phyloP scores from a whole-genome alignment of 257 asterid genomes.

The Solanum chiquidenum region DNA sequence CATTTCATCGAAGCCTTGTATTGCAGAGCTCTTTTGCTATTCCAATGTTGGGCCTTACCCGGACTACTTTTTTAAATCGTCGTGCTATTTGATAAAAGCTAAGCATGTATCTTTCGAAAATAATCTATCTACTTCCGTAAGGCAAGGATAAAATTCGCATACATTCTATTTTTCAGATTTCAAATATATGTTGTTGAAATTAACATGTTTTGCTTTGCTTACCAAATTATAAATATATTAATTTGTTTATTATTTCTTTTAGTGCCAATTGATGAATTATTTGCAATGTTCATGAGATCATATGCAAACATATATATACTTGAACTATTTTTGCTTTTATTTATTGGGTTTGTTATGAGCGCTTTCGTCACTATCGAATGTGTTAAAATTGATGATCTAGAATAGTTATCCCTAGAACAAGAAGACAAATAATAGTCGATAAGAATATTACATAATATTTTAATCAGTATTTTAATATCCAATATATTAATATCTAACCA shows the following conservation, averaged over 20 bases:
- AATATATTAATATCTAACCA: neutral
- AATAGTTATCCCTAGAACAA: neutral
- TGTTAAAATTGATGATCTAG: neutral
- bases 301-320: neutral
- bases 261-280: neutral
- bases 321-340: neutral
- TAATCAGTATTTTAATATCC: neutral
- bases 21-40: conserved; percentile 56
- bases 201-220: neutral
- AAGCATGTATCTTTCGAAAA: too few relatives aligned
- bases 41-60: conserved; percentile 58
- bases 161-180: fast-evolving
- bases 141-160: neutral
- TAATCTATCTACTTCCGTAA: too few relatives aligned
- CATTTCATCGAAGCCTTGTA: conserved; percentile 47
- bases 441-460: neutral
- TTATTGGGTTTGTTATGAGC: neutral
- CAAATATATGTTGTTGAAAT: neutral
- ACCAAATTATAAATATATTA: neutral
- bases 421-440: neutral
- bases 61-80: conserved; percentile 8
- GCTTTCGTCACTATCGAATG: neutral
- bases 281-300: neutral
- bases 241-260: neutral
- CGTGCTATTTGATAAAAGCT: neutral